Evolutionary conservation across 2,329 filamentous ascomycete genomes (phyloP), one percentile per base, ranked within the genome.

Genomic region (Venturia carpophila): DNA sequence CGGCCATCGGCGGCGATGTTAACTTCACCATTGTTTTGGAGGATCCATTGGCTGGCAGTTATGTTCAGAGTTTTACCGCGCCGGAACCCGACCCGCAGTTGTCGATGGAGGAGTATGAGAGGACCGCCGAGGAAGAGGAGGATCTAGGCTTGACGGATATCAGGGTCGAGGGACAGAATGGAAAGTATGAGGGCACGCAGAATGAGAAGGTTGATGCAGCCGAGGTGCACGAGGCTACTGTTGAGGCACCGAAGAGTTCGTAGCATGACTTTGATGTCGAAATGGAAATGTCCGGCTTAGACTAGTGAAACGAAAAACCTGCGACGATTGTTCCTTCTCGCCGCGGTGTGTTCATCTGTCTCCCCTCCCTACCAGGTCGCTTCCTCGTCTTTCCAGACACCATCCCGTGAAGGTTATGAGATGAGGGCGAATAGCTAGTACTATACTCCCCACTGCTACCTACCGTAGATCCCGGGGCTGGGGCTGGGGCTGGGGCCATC

Each of bases 41-140:
- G 68, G 94, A 99, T 74, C 94, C 94, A 0, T 80, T 97, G 68
- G 94, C 92, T 13, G 90, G 90, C 75, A 96, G 91, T 73, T 99
- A 96, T 73, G 89, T 99, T 58, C 94, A 99, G 79, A 91, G 92
- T 71, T 82, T 96, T 67, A 84, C 81, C 62, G 89, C 86, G 5
- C 86, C 91, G 30, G 65, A 67, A 24, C 64, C 43, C 3, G 94
- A 99, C 73, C 88, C 88, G 19, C 89, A 94, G 77, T 89, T 99
- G 73, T 86, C 83, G 66, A 82, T 85, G 2, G 90, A 91, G 77
- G 89, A 90, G 39, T 99, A 99, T 75, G 85, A 89, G 67, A 84
- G 94, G 67, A 96, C 93, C 0, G 86, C 88, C 0, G 90, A 97
- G 75, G 94, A 99, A 73, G 91, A 96, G 77, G 94, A 99, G 72